phyloP scores from a whole-genome alignment of 208 protist genomes.

The Trypanosomatidae sp. region DNA sequence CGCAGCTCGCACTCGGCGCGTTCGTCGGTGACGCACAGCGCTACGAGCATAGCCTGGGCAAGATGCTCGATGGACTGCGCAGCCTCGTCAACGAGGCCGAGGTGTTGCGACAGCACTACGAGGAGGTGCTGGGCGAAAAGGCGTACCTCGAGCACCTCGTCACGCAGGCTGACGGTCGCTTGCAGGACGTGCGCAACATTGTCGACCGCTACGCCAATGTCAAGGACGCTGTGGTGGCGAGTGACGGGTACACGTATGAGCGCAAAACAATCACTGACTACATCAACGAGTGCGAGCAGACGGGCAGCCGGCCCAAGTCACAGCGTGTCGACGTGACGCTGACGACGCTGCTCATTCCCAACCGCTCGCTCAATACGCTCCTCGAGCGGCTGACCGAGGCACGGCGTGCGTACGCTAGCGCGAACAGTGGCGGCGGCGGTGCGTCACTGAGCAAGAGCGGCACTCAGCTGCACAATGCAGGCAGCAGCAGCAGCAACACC shows the following conservation, averaged over 20 bases:
- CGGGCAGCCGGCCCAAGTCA: constrained; percentile 40
- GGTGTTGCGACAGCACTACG: constrained; percentile 38
- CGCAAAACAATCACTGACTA: constrained; percentile 68
- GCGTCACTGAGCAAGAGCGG: too few species aligned
- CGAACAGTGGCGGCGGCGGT: too few species aligned
- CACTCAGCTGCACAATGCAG: not conserved
- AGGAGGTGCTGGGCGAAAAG: constrained; percentile 38
- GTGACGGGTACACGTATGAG: constrained; percentile 88
- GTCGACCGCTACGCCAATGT: constrained; percentile 57
- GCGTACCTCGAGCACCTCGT: constrained; percentile 23
- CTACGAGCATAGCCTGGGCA: constrained; percentile 26
- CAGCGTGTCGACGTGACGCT: constrained; percentile 53
- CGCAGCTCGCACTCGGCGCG: constrained; percentile 13
- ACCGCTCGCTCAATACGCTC: constrained; percentile 65
- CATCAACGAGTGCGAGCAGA: constrained; percentile 30
- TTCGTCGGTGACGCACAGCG: constrained; percentile 24
- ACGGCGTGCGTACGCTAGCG: too few species aligned
- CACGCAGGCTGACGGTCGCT: constrained; percentile 25
- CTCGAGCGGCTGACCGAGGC: constrained; percentile 46
- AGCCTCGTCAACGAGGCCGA: constrained; percentile 21
- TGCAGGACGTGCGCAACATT: constrained; percentile 35
- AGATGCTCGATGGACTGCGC: constrained; percentile 25
- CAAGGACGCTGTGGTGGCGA: constrained; percentile 77
- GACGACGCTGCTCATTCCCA: constrained; percentile 58
- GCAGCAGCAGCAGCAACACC: constrained; percentile 1